Conservation (phyloP, 108 stramenopile species). For the Skeletonema tropicum region DNA sequence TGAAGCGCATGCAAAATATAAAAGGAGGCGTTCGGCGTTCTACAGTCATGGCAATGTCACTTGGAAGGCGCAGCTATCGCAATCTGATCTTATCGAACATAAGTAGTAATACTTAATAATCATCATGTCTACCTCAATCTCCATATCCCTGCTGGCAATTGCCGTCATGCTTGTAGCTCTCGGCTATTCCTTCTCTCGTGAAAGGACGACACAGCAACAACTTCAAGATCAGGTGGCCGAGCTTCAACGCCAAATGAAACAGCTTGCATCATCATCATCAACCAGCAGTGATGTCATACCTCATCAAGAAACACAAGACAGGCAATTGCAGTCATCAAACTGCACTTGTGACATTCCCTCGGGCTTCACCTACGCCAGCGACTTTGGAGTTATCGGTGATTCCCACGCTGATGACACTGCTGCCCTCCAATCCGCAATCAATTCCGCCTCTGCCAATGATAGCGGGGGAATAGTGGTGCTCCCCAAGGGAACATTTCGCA, state of each 20-base stretch:
- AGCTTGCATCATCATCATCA: background rate
- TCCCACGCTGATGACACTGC: constrained; percentile 19
- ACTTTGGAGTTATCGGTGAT: constrained; percentile 31
- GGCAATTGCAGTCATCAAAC: background rate
- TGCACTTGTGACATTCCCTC: background rate
- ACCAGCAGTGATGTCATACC: background rate
- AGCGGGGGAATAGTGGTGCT: constrained; percentile 32
- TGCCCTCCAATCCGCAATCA: constrained; percentile 31
- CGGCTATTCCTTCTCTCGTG: background rate
- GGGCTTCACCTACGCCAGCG: constrained; percentile 25
- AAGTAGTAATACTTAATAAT: background rate
- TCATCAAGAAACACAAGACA: background rate
- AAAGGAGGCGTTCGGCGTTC: too few relatives aligned
- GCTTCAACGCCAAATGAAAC: background rate
- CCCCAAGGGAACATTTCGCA: constrained; percentile 30
- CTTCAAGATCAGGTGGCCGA: background rate
- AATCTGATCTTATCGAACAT: too few relatives aligned
- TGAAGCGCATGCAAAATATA: too few relatives aligned
- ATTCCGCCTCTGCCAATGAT: constrained; percentile 16
- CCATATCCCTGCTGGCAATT: background rate
- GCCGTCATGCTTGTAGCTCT: background rate
- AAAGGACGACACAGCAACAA: background rate
- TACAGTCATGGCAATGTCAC: too few relatives aligned
- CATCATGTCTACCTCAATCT: background rate
- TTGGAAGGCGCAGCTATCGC: too few relatives aligned